Percentiles rank a stretch among this genome's conserved stretches.
Evolutionary conservation across 371 early-diverging fungal genomes (phyloP).

Genomic region (Mucor ambiguus): DNA sequence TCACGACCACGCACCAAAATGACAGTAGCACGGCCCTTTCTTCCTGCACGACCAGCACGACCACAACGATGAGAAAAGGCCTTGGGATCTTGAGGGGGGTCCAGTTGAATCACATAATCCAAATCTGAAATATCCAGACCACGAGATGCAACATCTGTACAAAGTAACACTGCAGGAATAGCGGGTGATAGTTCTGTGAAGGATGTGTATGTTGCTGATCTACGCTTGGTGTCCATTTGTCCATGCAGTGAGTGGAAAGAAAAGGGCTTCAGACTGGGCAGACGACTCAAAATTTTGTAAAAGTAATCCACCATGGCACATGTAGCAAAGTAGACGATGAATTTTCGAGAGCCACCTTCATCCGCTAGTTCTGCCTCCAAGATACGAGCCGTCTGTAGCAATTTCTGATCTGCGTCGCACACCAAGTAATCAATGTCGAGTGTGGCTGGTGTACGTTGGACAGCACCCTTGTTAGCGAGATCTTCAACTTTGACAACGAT

Average conservation of each 20-base stretch:
- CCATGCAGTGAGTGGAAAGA: conserved; percentile 88
- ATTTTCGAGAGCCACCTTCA: conserved; percentile 66
- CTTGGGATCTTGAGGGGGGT: conserved; percentile 96
- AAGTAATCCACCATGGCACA: conserved; percentile 96
- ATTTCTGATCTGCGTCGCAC: conserved; percentile 77
- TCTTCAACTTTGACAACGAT: conserved; percentile 86
- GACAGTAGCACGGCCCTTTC: conserved; percentile 86
- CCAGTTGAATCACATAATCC: conserved; percentile 95
- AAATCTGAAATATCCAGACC: conserved; percentile 98
- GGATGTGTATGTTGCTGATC: conserved; percentile 66
- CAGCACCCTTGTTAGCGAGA: conserved; percentile 45
- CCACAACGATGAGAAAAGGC: conserved; percentile 98
- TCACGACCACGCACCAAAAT: conserved; percentile 82
- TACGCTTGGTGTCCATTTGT: conserved; percentile 88
- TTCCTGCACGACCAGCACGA: conserved; percentile 94
- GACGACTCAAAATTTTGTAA: conserved; percentile 61
- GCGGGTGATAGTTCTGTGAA: conserved; percentile 63
- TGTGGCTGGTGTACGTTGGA: conserved; percentile 69
- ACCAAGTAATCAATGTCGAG: conserved; percentile 79
- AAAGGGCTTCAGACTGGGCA: conserved; percentile 49
- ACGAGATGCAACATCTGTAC: conserved; percentile 98
- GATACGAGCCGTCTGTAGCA: conserved; percentile 73
- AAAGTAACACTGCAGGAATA: conserved; percentile 79
- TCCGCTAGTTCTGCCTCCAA: conserved; percentile 35
- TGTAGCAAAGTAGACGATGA: conserved; percentile 93